Evolutionary conservation across 371 early-diverging fungal species (phyloP), one percentile per base, ranked within the genome.

Genomic region (Mortierella sp.): DNA sequence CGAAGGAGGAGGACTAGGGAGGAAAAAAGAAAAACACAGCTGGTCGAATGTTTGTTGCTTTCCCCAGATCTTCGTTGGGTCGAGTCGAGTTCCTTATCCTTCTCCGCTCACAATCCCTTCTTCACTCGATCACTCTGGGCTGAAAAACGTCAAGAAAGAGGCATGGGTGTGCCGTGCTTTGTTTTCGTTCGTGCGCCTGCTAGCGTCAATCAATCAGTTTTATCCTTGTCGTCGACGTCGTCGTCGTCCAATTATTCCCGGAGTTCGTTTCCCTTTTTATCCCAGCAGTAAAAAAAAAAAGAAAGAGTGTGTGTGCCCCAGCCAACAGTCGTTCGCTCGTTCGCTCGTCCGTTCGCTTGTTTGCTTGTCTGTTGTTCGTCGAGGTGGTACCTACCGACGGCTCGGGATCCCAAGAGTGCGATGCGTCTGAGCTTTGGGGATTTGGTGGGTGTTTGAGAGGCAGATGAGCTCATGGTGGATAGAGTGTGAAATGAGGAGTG

Each of bases 361-460:
- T 55, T 16, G 16, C 3, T 38, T 5, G 42, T 38, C 42, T 14
- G 50, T 50, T 16, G 50, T 50, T 50, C 50, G 16, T 50, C 50
- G 50, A 14, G 3, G 11, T 50, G 11, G 50, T 50, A 84, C 90
- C 91, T 95, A 91, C 97, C 97, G 55, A 97, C 97, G 57, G 97
- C 95, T 78, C 96, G 89, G 60, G 95, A 92, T 55, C 98, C 97
- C 65, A 97, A 91, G 5, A 98, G 93, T 24, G 93, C 95, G 78
- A 96, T 94, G 80, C 93, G 91, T 89, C 95, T 89, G 52, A 90
- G 88, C 84, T 91, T 91, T 48, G 91, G 89, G 31, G 89, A 84
- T 60, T 81, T 84, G 21, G 74, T 77, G 52, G 86, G 86, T 21
- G 80, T 70, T 70, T 85, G 86, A 5, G 86, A 77, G 24, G 86